These are phyloP conservation scores for Aleurites moluccanus DNA, from an alignment of 441 rosid species.

Conservation along the genomic window DNA sequence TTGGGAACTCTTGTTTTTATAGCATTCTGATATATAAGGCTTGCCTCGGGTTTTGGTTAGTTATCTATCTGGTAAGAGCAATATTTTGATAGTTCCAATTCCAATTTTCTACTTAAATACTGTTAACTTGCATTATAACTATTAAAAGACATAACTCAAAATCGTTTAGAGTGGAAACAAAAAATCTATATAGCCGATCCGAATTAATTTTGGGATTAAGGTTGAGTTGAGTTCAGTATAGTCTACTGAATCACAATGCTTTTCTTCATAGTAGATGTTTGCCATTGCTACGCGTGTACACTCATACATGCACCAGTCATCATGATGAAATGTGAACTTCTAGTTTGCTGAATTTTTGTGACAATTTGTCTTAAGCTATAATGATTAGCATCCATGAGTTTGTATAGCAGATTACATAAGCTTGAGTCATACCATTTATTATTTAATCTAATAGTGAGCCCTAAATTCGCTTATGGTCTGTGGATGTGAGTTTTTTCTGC, in stretches of 20 bases:
- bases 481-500: too few relatives aligned
- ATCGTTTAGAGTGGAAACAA: too few relatives aligned
- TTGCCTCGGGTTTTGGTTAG: background rate
- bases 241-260: background rate
- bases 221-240: too few relatives aligned
- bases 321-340: background rate
- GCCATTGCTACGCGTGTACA: background rate
- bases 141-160: too few relatives aligned
- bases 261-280: background rate
- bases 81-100: background rate
- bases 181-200: too few relatives aligned
- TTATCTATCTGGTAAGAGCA: background rate
- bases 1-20: background rate
- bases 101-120: background rate
- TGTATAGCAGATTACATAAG: background rate
- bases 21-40: background rate
- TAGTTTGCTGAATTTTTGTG: background rate
- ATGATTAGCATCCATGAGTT: background rate
- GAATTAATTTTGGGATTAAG: too few relatives aligned
- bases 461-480: too few relatives aligned
- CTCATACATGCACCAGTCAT: background rate
- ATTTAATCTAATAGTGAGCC: too few relatives aligned
- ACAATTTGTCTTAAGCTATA: background rate
- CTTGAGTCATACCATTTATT: too few relatives aligned
- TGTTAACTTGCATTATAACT: background rate